A percentile compares a stretch with the other conserved stretches of the same genome.
phyloP scores from a whole-genome alignment of 768 basidiomycete genomes.

The Vararia minispora region DNA sequence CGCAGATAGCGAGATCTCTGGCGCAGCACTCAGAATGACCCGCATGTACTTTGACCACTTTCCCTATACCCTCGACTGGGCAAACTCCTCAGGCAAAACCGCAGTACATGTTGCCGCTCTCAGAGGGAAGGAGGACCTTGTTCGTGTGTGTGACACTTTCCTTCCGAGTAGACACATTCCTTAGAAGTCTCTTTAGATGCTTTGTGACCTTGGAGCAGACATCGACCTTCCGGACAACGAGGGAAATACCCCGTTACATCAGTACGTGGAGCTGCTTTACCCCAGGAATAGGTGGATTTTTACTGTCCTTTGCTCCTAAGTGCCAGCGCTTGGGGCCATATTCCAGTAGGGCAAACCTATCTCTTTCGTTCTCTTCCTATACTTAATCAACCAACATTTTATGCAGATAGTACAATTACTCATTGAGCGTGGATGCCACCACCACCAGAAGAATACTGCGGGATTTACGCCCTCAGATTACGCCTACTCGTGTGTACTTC shows the following conservation, averaged over 20 bases:
- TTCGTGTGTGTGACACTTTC: constrained; percentile 44
- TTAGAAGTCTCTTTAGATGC: constrained; percentile 43
- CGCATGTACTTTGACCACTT: constrained; percentile 79
- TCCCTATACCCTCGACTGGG: constrained; percentile 84
- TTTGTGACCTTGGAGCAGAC: constrained; percentile 87
- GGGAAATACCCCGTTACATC: constrained; percentile 89
- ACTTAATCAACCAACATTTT: constrained; percentile 16
- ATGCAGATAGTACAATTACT: constrained; percentile 69
- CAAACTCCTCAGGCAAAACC: constrained; percentile 82
- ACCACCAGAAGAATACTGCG: constrained; percentile 74
- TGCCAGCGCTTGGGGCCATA: constrained; percentile 81
- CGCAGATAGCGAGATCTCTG: constrained; percentile 49
- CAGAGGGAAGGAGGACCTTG: constrained; percentile 85
- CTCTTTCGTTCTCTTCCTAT: constrained; percentile 7
- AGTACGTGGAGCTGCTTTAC: constrained; percentile 39
- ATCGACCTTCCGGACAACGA: constrained; percentile 82
- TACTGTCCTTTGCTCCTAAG: constrained; percentile 26
- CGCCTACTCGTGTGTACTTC: constrained; percentile 64
- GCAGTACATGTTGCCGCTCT: constrained; percentile 81
- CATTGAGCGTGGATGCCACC: constrained; percentile 83
- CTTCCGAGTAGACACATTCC: constrained; percentile 11
- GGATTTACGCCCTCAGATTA: constrained; percentile 91
- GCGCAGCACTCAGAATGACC: constrained; percentile 78
- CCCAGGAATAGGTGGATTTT: background rate
- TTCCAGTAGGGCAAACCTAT: constrained; percentile 42